A percentile compares a stretch with the other conserved stretches of the same genome.
Conservation (phyloP, 2,329 filamentous ascomycete species). For the Aspergillus uvarum region DNA sequence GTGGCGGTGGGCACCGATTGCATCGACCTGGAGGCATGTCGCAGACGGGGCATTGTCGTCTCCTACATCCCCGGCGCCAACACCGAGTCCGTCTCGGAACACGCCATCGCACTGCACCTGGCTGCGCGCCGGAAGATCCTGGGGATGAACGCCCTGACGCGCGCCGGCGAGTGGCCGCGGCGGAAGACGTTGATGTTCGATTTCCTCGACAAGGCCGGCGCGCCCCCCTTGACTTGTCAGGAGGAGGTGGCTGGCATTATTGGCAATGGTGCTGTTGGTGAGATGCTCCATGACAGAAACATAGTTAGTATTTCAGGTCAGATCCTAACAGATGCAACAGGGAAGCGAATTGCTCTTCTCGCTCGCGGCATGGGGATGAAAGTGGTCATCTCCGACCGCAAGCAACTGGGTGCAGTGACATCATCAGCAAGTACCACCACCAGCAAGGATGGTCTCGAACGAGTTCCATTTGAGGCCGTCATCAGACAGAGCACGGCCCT, state of each 20-base stretch:
- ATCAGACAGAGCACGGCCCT: slow-evolving; percentile 32
- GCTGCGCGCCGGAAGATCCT: slow-evolving; percentile 46
- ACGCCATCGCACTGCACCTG: slow-evolving; percentile 53
- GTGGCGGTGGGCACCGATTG: slow-evolving; percentile 51
- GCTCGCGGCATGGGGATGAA: slow-evolving; percentile 50
- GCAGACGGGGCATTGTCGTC: slow-evolving; percentile 46
- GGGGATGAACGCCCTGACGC: slow-evolving; percentile 36
- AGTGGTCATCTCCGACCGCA: slow-evolving; percentile 51
- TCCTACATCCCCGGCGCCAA: slow-evolving; percentile 51
- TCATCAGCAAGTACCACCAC: slow-evolving; percentile 1
- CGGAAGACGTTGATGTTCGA: slow-evolving; percentile 38
- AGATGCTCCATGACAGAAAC: not conserved
- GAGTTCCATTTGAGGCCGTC: slow-evolving; percentile 30
- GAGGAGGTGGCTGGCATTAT: slow-evolving; percentile 53
- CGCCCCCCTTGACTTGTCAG: slow-evolving; percentile 46
- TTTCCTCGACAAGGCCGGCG: slow-evolving; percentile 25
- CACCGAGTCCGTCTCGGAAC: slow-evolving; percentile 50
- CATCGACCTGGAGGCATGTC: slow-evolving; percentile 47
- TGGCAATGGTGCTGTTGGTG: slow-evolving; percentile 52
- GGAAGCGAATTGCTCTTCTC: slow-evolving; percentile 47
- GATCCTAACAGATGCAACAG: slow-evolving; percentile 12
- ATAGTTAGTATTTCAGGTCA: too few relatives aligned
- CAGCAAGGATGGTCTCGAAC: slow-evolving; percentile 9
- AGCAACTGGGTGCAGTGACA: slow-evolving; percentile 28
- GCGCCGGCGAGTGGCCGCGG: slow-evolving; percentile 43